These are phyloP conservation scores for Saturnispora saitoi DNA, from an alignment of 805 yeast species.

Conservation along the genomic window DNA sequence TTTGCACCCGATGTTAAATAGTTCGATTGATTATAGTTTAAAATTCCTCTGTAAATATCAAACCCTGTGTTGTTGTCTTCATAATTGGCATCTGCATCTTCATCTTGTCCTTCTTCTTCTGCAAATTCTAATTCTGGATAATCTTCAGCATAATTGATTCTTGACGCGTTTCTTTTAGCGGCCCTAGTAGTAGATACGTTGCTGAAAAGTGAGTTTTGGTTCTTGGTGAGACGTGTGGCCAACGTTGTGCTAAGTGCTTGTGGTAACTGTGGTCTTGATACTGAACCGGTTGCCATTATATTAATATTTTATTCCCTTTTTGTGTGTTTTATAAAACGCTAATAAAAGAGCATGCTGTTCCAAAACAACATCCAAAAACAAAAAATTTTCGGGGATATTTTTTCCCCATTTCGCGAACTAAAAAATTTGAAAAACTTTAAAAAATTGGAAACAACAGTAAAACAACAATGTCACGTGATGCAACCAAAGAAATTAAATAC, in stretches of 20 bases:
- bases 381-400: too few relatives aligned
- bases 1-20: conserved; percentile 25
- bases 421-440: too few relatives aligned
- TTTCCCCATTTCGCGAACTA: too few relatives aligned
- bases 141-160: conserved; percentile 73
- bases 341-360: too few relatives aligned
- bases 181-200: conserved; percentile 71
- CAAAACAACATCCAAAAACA: too few relatives aligned
- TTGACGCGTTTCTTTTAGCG: conserved; percentile 58
- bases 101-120: conserved; percentile 41
- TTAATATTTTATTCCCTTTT: neutral
- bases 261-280: conserved; percentile 36
- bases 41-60: conserved; percentile 11
- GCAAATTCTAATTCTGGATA: conserved; percentile 62
- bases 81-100: conserved; percentile 58
- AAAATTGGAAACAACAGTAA: too few relatives aligned
- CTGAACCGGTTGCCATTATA: conserved; percentile 4
- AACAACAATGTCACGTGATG: too few relatives aligned
- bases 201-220: conserved; percentile 62
- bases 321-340: too few relatives aligned
- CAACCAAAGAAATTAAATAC: too few relatives aligned
- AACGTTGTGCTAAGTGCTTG: conserved; percentile 79
- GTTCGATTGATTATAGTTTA: conserved; percentile 23
- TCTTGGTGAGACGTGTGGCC: conserved; percentile 61
- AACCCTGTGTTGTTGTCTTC: conserved; percentile 51